Evolutionary conservation across 2,329 filamentous ascomycete species (phyloP), one percentile per base, ranked within the genome.

Genomic region (Zasmidium citrigriseum): DNA sequence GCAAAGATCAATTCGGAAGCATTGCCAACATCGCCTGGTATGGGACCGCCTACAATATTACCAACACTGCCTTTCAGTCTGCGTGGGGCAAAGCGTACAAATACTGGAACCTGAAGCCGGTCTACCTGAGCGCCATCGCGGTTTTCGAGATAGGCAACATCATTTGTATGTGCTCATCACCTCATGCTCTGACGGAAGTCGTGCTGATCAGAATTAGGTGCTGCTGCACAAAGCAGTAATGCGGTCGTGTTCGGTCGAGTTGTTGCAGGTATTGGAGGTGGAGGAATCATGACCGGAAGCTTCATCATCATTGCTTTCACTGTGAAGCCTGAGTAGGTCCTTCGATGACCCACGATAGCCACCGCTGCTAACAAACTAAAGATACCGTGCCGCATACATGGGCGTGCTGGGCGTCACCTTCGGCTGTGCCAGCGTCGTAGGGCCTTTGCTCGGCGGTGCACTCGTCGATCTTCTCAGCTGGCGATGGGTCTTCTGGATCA

Each of bases 241-340:
- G 46, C 22, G 74, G 70, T 85, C 46, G 80, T 85, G 45, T 74
- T 75, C 2, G 82, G 82, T 2, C 73, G 82, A n/a, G 76, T 78
- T 0, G 63, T 85, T 10, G 80, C 84, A 59, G 83, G 83, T 9
- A 69, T 80, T 16, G 81, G 80, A 2, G 79, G 78, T 18, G 81
- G 80, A 4, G 82, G 82, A 1, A 71, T 84, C 20, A 69, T 80
- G 50, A 72, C 72, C 1, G 78, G 78, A 12, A 72, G 72, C 4
- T 66, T 74, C 12, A 61, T 63, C 11, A 55, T 67, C n/a, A 55
- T 67, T 21, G 52, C 52, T 1, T 27, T 45, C 22, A 49, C 55
- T 11, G 57, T 64, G 22, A 48, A 54, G 14, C 68, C 12, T 77
- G 75, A 75, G 62, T 74, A 50, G 72, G 34, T 41, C 7, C 34